Evolutionary conservation across 331 rosid species (phyloP), one percentile per base, ranked within the genome.

Genomic region (Erythrophleum ivorense): DNA sequence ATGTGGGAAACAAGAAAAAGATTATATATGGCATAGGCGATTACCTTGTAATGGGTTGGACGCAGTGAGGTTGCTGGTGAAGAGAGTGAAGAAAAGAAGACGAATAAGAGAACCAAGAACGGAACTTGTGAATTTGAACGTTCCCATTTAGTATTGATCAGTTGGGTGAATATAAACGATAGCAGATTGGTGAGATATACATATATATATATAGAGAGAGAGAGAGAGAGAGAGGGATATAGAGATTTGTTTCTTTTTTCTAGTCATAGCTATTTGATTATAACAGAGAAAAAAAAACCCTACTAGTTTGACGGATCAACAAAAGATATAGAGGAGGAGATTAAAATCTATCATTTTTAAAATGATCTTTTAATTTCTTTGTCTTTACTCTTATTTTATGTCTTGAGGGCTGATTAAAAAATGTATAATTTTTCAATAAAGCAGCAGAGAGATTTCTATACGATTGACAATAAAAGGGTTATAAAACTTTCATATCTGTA

Each of bases 1-100:
- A 36, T 36, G 40, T 36, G 40, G 3, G 5, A 36, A 36, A 36
- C 40, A 36, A 36, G 3, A 36, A 36, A 4, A 36, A 36, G 40
- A 36, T 36, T 36, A 36, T 43, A 49, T 11, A 12, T 16, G 16
- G 59, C 59, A 63, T 11, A 64, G 7, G 5, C 0, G 49, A 14
- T 40, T 21, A 83, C 89, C 85, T 71, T 33, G 75, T 11, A 43
- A 7, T 72, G 67, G 48, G 60, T 58, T 74, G 50, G 76, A 82
- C 2, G 2, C 19, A 16, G 67, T 33, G 67, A 79, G 77, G 4
- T 49, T 68, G 54, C 46, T 66, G 40, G 38, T 57, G n/a, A 69
- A 57, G 59, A 80, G 16, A 33, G 49, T 31, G 19, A 69, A 57
- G 33, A 80, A 24, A 73, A 86, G 14, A 55, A 78, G 53, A 68